Conservation (phyloP, 2,329 filamentous ascomycete species). For the Atkinsonella texensis region DNA sequence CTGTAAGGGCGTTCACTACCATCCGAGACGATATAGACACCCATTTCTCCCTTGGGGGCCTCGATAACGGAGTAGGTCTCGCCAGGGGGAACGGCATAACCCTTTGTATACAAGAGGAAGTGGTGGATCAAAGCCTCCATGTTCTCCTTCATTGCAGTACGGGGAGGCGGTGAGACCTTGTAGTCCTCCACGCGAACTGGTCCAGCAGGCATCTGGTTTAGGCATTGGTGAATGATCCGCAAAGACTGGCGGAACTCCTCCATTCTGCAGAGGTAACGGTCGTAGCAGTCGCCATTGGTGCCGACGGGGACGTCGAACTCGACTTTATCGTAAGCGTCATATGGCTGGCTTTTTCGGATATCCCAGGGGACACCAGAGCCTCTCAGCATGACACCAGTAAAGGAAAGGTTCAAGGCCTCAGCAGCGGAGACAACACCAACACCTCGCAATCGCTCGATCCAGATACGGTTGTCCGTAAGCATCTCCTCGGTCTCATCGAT, state of each 20-base stretch:
- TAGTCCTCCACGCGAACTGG: constrained; percentile 96
- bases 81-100: constrained; percentile 89
- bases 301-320: constrained; percentile 98
- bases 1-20: constrained; percentile 93
- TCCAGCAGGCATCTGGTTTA: constrained; percentile 96
- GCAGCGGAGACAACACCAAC: constrained; percentile 83
- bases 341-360: constrained; percentile 90
- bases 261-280: constrained; percentile 98
- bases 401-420: constrained; percentile 94
- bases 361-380: constrained; percentile 95
- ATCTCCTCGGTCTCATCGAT: constrained; percentile 98
- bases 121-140: constrained; percentile 99
- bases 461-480: constrained; percentile 98
- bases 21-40: constrained; percentile 90
- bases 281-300: constrained; percentile 96
- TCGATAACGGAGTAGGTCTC: constrained; percentile 98
- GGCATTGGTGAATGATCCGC: constrained; percentile 95
- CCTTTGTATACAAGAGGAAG: constrained; percentile 97
- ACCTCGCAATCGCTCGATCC: constrained; percentile 85
- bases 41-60: constrained; percentile 99
- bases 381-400: constrained; percentile 95
- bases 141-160: constrained; percentile 99
- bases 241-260: constrained; percentile 98
- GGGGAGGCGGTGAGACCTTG: constrained; percentile 93
- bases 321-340: constrained; percentile 95